Conservation (phyloP, 208 protist species). For the Leishmania amazonensis region DNA sequence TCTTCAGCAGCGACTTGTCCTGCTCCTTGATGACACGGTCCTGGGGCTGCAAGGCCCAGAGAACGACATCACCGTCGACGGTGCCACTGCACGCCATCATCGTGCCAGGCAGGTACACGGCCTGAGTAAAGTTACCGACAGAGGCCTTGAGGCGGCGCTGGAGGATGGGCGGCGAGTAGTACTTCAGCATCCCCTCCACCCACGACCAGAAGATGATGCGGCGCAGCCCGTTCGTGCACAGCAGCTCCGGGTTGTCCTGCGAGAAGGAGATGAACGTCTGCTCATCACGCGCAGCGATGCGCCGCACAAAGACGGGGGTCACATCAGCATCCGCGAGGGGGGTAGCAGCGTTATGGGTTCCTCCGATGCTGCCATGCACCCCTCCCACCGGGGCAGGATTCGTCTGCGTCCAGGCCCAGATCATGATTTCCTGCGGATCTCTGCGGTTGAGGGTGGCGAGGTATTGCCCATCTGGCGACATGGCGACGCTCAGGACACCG, state of each 20-base stretch:
- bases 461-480: constrained; percentile 89
- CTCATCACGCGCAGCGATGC: constrained; percentile 82
- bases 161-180: constrained; percentile 89
- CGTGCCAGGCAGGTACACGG: constrained; percentile 87
- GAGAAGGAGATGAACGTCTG: constrained; percentile 90
- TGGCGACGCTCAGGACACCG: constrained; percentile 87
- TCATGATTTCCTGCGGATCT: constrained; percentile 87
- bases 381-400: neutral
- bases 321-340: constrained; percentile 21
- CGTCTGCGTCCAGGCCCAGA: constrained; percentile 90
- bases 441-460: constrained; percentile 88
- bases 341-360: constrained; percentile 10
- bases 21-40: constrained; percentile 85
- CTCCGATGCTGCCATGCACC: constrained; percentile 4
- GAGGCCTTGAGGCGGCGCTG: constrained; percentile 65
- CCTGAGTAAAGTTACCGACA: constrained; percentile 91
- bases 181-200: constrained; percentile 77
- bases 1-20: constrained; percentile 92
- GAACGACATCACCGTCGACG: constrained; percentile 91
- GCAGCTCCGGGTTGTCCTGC: constrained; percentile 63
- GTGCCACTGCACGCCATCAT: constrained; percentile 89
- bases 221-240: constrained; percentile 90
- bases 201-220: constrained; percentile 94
- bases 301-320: constrained; percentile 63
- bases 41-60: constrained; percentile 86